Evolutionary conservation across 1,284 basidiomycete species (phyloP).

Genomic region (Cryptococcus jaspeensis): DNA sequence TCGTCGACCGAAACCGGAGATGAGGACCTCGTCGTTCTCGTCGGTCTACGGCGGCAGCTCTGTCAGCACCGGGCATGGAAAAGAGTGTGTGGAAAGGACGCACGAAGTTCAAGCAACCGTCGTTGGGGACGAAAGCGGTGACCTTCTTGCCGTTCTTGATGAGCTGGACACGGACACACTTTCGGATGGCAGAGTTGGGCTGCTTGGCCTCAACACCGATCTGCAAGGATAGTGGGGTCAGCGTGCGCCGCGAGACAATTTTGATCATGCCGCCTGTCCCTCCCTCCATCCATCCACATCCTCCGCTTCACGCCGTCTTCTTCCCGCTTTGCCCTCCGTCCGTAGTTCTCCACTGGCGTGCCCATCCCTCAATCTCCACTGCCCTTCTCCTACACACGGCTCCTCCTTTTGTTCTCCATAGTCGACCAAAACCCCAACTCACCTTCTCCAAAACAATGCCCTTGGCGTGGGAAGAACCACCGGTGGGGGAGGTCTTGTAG

Average conservation of each 20-base stretch:
- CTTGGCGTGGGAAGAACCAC: conserved; percentile 99
- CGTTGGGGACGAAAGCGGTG: conserved; percentile 87
- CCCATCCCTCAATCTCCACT: neutral
- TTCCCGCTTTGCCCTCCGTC: neutral
- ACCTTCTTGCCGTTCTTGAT: conserved; percentile 99
- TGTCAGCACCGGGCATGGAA: neutral
- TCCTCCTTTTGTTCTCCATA: neutral
- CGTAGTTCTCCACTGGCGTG: neutral
- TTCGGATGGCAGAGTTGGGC: conserved; percentile 99
- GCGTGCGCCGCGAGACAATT: neutral
- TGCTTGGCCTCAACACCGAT: conserved; percentile 66
- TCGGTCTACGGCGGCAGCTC: conserved; percentile 54
- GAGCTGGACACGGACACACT: conserved; percentile 99
- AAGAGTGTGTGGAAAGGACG: conserved; percentile 5
- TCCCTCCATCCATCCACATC: neutral
- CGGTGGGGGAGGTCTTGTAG: conserved; percentile 99
- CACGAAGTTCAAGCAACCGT: conserved; percentile 94
- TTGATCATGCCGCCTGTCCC: neutral
- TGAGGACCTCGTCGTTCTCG: conserved; percentile 99
- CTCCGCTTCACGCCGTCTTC: too few species aligned
- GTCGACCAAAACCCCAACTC: conserved; percentile 18
- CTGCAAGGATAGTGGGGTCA: conserved; percentile 21
- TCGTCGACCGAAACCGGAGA: conserved; percentile 99
- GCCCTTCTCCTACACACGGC: conserved; percentile 1
- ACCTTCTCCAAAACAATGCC: conserved; percentile 99